phyloP scores from a whole-genome alignment of 805 yeast species.

The Cyberlindnera misumaiensis region DNA sequence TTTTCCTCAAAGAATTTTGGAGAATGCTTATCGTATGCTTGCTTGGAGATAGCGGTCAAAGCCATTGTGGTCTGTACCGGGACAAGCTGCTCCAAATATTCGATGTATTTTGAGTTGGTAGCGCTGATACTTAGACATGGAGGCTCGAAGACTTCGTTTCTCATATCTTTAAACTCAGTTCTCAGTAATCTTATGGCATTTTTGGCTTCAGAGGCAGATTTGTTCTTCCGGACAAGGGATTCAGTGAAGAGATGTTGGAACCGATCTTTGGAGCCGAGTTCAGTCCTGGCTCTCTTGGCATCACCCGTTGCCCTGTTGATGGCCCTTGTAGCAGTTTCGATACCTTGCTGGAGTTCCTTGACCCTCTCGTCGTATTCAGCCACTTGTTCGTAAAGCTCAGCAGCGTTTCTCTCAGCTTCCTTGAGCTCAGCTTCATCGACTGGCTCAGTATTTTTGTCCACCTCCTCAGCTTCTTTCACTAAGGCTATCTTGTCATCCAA shows the following conservation, averaged over 20 bases:
- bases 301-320: constrained; percentile 24
- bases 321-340: constrained; percentile 29
- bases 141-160: constrained; percentile 55
- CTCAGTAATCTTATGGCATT: constrained; percentile 39
- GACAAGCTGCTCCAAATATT: constrained; percentile 51
- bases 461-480: neutral
- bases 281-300: constrained; percentile 13
- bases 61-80: constrained; percentile 50
- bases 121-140: constrained; percentile 62
- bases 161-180: constrained; percentile 27
- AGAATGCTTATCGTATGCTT: constrained; percentile 42
- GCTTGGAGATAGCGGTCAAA: constrained; percentile 50
- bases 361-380: constrained; percentile 31
- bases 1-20: constrained; percentile 32
- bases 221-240: constrained; percentile 3
- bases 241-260: constrained; percentile 36
- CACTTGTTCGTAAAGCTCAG: constrained; percentile 25
- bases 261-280: constrained; percentile 42
- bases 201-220: constrained; percentile 21
- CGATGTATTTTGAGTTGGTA: constrained; percentile 40
- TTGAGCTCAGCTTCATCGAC: constrained; percentile 4
- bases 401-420: constrained; percentile 11
- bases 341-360: constrained; percentile 35
- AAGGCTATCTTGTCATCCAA: neutral
- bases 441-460: constrained; percentile 2